phyloP scores from a whole-genome alignment of 2,329 filamentous ascomycete species.

The Cercospora sesami region DNA sequence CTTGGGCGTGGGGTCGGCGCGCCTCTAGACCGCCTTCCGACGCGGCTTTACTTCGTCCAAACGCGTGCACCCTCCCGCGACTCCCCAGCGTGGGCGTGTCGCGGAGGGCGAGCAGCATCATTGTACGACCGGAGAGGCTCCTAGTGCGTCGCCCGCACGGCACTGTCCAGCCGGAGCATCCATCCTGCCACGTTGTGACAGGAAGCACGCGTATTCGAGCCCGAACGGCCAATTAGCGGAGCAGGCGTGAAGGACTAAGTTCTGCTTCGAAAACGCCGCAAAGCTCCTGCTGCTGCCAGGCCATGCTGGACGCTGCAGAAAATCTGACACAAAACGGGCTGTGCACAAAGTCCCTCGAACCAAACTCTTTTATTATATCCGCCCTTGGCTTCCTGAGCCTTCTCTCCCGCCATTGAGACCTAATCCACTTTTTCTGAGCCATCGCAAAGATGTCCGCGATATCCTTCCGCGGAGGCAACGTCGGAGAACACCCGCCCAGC shows the following conservation, averaged over 20 bases:
- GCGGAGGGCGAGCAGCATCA: not conserved
- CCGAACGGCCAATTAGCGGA: constrained; percentile 1
- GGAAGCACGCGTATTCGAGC: not conserved
- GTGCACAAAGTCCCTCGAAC: not conserved
- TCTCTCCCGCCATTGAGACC: not conserved
- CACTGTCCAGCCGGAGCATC: not conserved
- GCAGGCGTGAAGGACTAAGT: not conserved
- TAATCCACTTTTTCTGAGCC: not conserved
- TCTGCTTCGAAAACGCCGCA: not conserved
- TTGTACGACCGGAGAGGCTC: not conserved
- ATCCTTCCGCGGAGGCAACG: constrained; percentile 11
- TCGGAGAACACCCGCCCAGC: constrained; percentile 11
- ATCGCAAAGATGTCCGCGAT: constrained; percentile 8
- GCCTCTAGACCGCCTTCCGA: constrained; percentile 1
- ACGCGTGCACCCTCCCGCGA: not conserved
- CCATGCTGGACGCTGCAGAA: not conserved
- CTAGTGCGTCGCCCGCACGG: not conserved
- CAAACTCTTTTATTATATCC: not conserved
- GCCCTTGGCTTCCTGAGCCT: not conserved
- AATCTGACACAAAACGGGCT: not conserved
- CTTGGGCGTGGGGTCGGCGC: not conserved
- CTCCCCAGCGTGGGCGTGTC: not conserved
- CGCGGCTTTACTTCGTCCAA: not conserved
- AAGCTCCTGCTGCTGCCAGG: not conserved
- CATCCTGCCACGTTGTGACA: constrained; percentile 1